phyloP scores from a whole-genome alignment of 2,329 filamentous ascomycete species.

The Thielaviopsis populi region DNA sequence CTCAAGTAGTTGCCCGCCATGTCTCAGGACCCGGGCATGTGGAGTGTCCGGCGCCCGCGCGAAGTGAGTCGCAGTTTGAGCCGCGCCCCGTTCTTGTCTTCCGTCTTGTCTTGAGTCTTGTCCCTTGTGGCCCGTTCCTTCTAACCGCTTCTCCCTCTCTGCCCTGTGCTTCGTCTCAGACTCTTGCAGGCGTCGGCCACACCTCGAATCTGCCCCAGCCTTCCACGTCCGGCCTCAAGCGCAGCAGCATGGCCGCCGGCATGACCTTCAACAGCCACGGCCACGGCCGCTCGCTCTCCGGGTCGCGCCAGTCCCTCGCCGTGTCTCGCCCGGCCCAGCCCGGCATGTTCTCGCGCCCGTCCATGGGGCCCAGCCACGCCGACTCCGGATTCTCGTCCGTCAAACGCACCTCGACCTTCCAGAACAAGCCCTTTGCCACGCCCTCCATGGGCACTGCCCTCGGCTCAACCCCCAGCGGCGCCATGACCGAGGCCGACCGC shows the following conservation, averaged over 20 bases:
- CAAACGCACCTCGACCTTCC: conserved; percentile 67
- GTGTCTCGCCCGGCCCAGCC: conserved; percentile 72
- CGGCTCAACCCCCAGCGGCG: conserved; percentile 18
- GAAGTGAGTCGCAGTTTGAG: conserved; percentile 45
- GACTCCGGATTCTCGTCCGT: conserved; percentile 72
- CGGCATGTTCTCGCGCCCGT: conserved; percentile 62
- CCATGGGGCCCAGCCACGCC: conserved; percentile 64
- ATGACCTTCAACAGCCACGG: conserved; percentile 47
- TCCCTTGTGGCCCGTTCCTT: too few relatives aligned
- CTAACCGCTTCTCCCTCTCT: neutral
- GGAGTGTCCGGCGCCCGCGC: conserved; percentile 81
- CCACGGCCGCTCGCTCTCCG: conserved; percentile 66
- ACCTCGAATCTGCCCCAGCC: conserved; percentile 82
- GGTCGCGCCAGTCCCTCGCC: conserved; percentile 68
- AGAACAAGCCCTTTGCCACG: conserved; percentile 52
- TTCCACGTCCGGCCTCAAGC: conserved; percentile 76
- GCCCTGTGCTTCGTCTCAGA: conserved; percentile 43
- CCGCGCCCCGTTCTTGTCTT: conserved; percentile 9
- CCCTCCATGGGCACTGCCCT: conserved; percentile 33
- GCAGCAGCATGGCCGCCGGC: conserved; percentile 63
- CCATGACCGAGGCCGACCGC: conserved; percentile 39
- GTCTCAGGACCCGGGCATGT: conserved; percentile 77
- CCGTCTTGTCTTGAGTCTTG: too few relatives aligned
- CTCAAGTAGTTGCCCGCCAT: conserved; percentile 31
- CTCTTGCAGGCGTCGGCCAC: conserved; percentile 68